Evolutionary conservation across 768 basidiomycete species (phyloP), one percentile per base, ranked within the genome.

Genomic region (Cubamyces sp.): DNA sequence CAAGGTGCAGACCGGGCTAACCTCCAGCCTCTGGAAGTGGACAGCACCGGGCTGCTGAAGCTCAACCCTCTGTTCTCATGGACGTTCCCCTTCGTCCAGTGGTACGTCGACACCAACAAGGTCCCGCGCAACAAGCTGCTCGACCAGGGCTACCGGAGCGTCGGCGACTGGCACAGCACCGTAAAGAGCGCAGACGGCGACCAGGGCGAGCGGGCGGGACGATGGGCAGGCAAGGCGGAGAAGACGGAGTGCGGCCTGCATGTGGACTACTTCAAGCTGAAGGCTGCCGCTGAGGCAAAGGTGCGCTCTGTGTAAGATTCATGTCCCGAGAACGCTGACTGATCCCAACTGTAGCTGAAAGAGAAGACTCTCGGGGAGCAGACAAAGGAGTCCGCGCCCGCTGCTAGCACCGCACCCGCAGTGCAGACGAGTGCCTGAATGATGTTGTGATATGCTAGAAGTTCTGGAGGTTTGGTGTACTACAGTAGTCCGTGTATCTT

Each of bases 81-180:
- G 97, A 84, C 83, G 21, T 96, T 97, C 75, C 73, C 78, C 8
- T 75, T 92, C 42, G 92, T 98, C 18, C 88, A 97, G 64, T 87
- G 85, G 74, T 96, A 98, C 74, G 82, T 96, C 64, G 85, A 85
- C 45, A 80, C 84, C 62, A 85, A 98, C 75, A 76, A 84, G 47
- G 95, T 98, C 0, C 96, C 96, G 2, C 85, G 86, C 63, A 98
- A 99, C 78, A 85, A 83, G 62, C 81, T 99, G 5, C 83, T 99
- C 42, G 86, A 86, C 62, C 86, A 94, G 72, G 97, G 97, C 3
- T 99, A 98, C 79, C 90, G 88, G 68, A 94, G 92, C 71, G 87
- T 99, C 64, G 97, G 97, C 3, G 97, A 99, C 75, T 96, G 96
- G 92, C 97, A 99, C 76, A 96, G 93, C 64, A 99, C 97, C 0